Conservation (phyloP, 139 green algal genomes). For the Micractinium conductrix region DNA sequence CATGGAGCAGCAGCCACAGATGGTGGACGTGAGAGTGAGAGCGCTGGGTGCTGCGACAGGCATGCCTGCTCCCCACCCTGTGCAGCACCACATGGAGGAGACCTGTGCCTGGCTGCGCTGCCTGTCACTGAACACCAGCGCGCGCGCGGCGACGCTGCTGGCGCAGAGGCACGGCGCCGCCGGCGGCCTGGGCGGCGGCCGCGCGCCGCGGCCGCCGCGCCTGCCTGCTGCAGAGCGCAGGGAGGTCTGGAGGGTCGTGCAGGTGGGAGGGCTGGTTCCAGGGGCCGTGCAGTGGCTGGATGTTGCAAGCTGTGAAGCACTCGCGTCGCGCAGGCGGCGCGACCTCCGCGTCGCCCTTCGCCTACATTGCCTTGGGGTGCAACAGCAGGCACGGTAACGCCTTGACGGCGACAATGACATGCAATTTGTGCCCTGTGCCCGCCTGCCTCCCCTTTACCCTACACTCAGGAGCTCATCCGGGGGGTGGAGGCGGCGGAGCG, state of each 20-base stretch:
- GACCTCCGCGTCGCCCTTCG: no score
- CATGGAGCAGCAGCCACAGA: no score
- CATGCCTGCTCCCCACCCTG: no score
- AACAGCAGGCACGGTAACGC: no score
- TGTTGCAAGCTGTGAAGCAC: no score
- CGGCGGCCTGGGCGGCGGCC: neutral
- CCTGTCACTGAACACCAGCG: conserved; percentile 32
- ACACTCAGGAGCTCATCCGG: neutral
- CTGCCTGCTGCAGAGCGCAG: conserved; percentile 9
- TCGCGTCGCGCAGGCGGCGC: no score
- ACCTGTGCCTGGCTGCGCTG: conserved; percentile 29
- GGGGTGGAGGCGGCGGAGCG: neutral
- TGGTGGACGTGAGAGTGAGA: no score
- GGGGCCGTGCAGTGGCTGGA: neutral
- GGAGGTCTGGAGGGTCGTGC: conserved; percentile 19
- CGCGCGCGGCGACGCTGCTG: neutral
- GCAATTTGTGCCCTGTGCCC: no score
- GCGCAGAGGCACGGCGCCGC: conserved; percentile 11
- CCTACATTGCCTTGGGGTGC: no score
- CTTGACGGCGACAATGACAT: no score
- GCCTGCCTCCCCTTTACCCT: no score
- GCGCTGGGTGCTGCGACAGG: no score
- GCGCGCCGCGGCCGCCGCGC: neutral
- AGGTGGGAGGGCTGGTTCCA: neutral
- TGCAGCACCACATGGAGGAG: conserved; percentile 55